Percentiles rank a stretch among this genome's conserved stretches.
These are phyloP conservation scores for Larix kaempferi DNA, from an alignment of 75 land plant genomes.

Conservation along the genomic window DNA sequence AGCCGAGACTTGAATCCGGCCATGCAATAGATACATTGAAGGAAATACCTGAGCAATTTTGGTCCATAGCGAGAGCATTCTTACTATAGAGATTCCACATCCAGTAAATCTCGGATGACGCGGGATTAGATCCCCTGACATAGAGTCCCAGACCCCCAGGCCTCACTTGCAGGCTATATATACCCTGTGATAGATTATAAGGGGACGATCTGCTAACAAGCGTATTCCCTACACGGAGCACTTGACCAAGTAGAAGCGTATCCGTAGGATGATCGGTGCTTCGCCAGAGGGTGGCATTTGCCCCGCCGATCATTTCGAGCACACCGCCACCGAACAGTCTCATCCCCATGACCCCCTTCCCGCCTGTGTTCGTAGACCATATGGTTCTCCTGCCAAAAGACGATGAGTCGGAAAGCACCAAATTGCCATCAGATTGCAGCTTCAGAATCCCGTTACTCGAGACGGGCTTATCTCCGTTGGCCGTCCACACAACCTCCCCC, in stretches of 20 bases:
- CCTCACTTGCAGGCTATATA: background rate
- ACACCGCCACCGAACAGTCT: background rate
- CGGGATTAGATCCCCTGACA: background rate
- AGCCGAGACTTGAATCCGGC: constrained; percentile 2
- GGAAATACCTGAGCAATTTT: background rate
- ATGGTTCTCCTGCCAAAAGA: background rate
- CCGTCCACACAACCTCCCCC: constrained; percentile 12
- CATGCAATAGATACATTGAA: background rate
- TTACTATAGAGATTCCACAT: constrained; percentile 6
- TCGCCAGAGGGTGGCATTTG: background rate
- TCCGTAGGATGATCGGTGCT: background rate
- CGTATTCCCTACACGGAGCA: background rate
- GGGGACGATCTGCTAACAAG: constrained; percentile 5
- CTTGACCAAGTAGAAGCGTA: constrained; percentile 3
- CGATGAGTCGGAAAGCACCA: constrained; percentile 1
- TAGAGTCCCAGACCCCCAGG: background rate
- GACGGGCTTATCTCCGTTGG: constrained; percentile 7
- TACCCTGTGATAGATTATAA: background rate
- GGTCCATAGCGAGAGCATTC: background rate
- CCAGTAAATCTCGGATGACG: constrained; percentile 1
- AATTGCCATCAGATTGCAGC: constrained; percentile 6
- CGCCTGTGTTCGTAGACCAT: constrained; percentile 24
- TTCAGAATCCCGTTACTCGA: background rate
- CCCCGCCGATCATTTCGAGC: background rate
- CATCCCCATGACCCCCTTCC: constrained; percentile 2